phyloP scores from a whole-genome alignment of 139 green algal species.

The Tetraselmis chui region DNA sequence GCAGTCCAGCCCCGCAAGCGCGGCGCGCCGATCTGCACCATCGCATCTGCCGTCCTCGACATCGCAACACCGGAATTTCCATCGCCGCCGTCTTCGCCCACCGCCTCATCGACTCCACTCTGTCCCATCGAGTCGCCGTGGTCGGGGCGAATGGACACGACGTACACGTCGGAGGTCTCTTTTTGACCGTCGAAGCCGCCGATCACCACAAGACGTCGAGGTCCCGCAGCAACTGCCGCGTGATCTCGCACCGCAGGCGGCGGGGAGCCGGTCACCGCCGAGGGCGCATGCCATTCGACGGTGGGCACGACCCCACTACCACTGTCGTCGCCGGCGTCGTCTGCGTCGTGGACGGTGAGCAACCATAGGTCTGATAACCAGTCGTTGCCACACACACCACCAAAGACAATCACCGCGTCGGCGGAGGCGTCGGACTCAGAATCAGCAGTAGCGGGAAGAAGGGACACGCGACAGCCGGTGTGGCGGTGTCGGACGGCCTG shows the following conservation, averaged over 20 bases:
- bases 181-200: slow-evolving; percentile 33
- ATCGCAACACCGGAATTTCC: too few relatives aligned
- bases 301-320: background rate
- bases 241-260: slow-evolving; percentile 14
- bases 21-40: background rate
- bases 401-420: slow-evolving; percentile 28
- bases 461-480: slow-evolving; percentile 14
- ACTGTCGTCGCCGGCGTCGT: background rate
- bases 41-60: background rate
- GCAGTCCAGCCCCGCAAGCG: background rate
- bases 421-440: background rate
- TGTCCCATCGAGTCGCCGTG: background rate
- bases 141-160: background rate
- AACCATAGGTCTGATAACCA: slow-evolving; percentile 31
- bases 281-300: slow-evolving; percentile 9
- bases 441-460: slow-evolving; percentile 13
- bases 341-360: slow-evolving; percentile 2
- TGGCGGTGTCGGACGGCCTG: slow-evolving; percentile 20
- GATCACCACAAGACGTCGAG: slow-evolving; percentile 26
- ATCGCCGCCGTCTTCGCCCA: too few relatives aligned
- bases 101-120: too few relatives aligned
- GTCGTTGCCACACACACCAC: slow-evolving; percentile 19
- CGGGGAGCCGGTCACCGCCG: background rate
- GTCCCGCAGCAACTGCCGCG: slow-evolving; percentile 23
- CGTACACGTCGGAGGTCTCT: slow-evolving; percentile 3